Conservation (phyloP, 345 rosid species). For the Eucalyptus fibrosa region DNA sequence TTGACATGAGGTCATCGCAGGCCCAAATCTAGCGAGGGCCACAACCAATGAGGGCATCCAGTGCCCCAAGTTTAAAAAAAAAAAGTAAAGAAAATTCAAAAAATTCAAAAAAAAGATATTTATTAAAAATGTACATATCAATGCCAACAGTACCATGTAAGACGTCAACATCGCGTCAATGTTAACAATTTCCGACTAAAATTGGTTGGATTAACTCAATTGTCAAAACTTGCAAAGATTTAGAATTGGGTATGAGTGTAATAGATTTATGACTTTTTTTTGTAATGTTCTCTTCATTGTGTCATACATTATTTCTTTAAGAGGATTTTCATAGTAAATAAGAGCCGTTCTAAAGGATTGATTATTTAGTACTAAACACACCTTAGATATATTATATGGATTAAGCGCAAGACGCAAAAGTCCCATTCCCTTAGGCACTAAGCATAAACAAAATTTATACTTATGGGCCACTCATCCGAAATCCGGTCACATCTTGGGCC, state of each 20-base stretch:
- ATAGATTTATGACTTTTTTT: too few species aligned
- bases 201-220: accelerated
- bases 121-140: accelerated
- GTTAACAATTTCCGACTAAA: accelerated
- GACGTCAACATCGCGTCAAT: accelerated
- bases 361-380: neutral
- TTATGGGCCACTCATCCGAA: neutral
- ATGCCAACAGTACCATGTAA: accelerated
- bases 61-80: accelerated
- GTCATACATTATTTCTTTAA: neutral
- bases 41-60: accelerated
- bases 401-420: neutral
- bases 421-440: neutral
- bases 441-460: neutral
- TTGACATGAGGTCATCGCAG: accelerated
- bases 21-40: too few species aligned
- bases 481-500: neutral
- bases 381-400: neutral
- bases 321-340: neutral
- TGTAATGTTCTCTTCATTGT: accelerated
- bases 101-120: too few species aligned
- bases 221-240: too few species aligned
- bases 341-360: neutral
- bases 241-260: accelerated
- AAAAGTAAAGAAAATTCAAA: too few species aligned